Conservation (phyloP, 768 basidiomycete genomes). For the Chalciporus pseudorubinellus region DNA sequence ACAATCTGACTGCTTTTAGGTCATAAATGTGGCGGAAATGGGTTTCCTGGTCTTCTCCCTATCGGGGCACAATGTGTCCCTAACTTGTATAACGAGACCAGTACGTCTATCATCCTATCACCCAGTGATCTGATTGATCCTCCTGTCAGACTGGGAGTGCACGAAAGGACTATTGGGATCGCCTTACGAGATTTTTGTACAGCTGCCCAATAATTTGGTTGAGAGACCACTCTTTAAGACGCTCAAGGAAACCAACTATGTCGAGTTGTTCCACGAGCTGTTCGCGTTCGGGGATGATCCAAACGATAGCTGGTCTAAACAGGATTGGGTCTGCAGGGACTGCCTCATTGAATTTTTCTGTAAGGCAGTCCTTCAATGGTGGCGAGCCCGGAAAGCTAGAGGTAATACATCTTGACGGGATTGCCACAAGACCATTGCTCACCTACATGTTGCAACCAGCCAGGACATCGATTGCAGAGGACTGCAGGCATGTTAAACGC, state of each 20-base stretch:
- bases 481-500: slow-evolving; percentile 8
- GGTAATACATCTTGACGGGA: neutral
- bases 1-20: slow-evolving; percentile 1
- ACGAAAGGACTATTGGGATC: slow-evolving; percentile 4
- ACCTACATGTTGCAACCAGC: neutral
- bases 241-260: slow-evolving; percentile 4
- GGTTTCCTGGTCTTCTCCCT: neutral
- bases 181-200: neutral
- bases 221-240: slow-evolving; percentile 10
- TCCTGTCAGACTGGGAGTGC: slow-evolving; percentile 9
- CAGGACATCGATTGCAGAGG: neutral
- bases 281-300: slow-evolving; percentile 5
- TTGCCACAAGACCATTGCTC: neutral
- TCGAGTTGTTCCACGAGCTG: slow-evolving; percentile 5
- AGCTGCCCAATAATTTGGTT: neutral
- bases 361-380: slow-evolving; percentile 10
- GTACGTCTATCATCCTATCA: neutral
- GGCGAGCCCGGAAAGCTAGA: slow-evolving; percentile 7
- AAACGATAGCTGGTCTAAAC: slow-evolving; percentile 5
- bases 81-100: slow-evolving; percentile 14
- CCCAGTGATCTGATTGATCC: neutral
- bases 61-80: neutral
- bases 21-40: neutral
- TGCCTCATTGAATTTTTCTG: slow-evolving; percentile 9
- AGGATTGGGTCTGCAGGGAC: slow-evolving; percentile 5